A percentile compares a stretch with the other conserved stretches of the same genome.
phyloP scores from a whole-genome alignment of 345 rosid species.

The Rhizophora apiculata region DNA sequence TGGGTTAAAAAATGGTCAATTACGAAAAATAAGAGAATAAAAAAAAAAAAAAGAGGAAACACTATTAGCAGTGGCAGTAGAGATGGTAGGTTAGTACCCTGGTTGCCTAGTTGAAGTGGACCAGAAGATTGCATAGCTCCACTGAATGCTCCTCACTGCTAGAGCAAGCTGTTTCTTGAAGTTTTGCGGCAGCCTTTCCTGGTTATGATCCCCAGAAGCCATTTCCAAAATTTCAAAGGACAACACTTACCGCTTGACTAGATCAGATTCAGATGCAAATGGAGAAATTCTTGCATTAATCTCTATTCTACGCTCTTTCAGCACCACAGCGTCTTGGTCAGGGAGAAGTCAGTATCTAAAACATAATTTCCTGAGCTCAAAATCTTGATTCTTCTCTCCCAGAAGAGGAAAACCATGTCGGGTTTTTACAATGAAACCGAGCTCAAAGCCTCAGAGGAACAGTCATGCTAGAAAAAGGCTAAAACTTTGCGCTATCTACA shows the following conservation, averaged over 20 bases:
- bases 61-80: not conserved
- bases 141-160: conserved; percentile 75
- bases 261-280: conserved; percentile 5
- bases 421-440: not conserved
- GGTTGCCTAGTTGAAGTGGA: conserved; percentile 67
- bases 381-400: conserved; percentile 3
- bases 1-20: not conserved
- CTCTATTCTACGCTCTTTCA: not conserved
- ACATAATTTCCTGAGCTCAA: not conserved
- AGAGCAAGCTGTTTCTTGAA: conserved; percentile 77
- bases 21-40: not conserved
- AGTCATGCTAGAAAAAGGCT: not conserved
- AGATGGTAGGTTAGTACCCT: conserved; percentile 45
- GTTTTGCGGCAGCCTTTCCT: conserved; percentile 43
- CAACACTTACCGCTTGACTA: not conserved
- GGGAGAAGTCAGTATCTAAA: not conserved
- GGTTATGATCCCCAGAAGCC: conserved; percentile 33
- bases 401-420: not conserved
- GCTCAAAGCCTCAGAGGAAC: not conserved
- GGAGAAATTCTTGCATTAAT: not conserved
- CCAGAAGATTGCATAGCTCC: conserved; percentile 98
- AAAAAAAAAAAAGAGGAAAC: not conserved
- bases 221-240: conserved; percentile 16
- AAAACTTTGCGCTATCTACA: not conserved
- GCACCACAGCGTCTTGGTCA: not conserved